Evolutionary conservation across 257 asterid genomes (phyloP).

Genomic region (Nicotiana otophora): DNA sequence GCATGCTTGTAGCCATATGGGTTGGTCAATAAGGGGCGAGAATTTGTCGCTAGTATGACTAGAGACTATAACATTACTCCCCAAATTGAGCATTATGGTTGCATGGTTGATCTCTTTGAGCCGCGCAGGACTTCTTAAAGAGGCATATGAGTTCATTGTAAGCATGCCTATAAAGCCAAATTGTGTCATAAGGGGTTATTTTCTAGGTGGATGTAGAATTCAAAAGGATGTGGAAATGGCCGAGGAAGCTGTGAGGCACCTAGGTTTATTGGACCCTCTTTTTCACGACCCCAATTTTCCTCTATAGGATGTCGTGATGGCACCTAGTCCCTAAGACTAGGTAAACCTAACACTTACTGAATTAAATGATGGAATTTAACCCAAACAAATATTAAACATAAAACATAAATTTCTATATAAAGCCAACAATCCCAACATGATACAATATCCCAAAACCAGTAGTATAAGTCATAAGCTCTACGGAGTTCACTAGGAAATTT

Average conservation of each 20-base stretch:
- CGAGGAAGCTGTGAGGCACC: conserved; percentile 38
- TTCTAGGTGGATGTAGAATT: conserved; percentile 64
- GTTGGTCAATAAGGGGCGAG: conserved; percentile 39
- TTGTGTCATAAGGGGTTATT: conserved; percentile 65
- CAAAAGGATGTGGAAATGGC: conserved; percentile 59
- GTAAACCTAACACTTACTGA: no score
- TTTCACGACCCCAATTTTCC: no score
- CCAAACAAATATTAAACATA: no score
- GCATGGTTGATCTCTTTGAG: conserved; percentile 76
- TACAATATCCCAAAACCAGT: no score
- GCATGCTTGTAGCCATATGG: conserved; percentile 69
- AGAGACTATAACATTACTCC: conserved; percentile 40
- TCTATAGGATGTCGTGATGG: no score
- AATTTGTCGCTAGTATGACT: conserved; percentile 47
- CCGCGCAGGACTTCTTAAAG: conserved; percentile 56
- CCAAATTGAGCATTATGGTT: conserved; percentile 60
- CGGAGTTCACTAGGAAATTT: no score
- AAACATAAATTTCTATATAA: no score
- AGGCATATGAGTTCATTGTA: conserved; percentile 43
- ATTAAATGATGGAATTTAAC: no score
- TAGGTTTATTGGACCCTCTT: conserved; percentile 36
- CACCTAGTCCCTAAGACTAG: no score
- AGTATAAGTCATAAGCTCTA: no score
- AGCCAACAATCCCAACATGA: no score
- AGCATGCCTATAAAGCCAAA: conserved; percentile 50